Conservation (phyloP, 2,329 filamentous ascomycete genomes). For the Trichoderma simmonsii region DNA sequence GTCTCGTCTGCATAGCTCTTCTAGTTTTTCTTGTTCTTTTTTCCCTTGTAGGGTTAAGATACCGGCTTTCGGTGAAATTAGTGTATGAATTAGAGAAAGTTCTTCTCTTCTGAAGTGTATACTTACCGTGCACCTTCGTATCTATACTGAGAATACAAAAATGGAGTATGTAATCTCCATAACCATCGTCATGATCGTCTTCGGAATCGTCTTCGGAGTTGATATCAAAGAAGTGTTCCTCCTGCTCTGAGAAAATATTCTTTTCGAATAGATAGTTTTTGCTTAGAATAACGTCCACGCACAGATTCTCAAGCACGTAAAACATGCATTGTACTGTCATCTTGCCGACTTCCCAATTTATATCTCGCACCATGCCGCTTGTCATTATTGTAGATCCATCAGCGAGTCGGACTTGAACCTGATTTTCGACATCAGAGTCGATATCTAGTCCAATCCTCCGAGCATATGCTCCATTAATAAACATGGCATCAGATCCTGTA, state of each 20-base stretch:
- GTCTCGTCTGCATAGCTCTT: neutral
- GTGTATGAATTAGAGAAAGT: too few species aligned
- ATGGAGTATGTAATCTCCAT: too few species aligned
- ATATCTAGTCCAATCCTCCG: neutral
- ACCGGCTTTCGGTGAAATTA: too few species aligned
- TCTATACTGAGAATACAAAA: too few species aligned
- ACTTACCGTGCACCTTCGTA: too few species aligned
- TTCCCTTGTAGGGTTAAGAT: too few species aligned
- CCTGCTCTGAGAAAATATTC: neutral
- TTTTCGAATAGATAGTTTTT: neutral
- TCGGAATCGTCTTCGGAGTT: neutral
- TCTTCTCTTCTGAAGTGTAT: too few species aligned
- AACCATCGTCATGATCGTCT: neutral
- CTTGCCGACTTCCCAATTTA: rapidly evolving
- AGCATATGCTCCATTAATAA: neutral
- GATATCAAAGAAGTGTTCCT: neutral
- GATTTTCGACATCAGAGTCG: neutral
- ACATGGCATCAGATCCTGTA: neutral
- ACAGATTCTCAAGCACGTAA: neutral
- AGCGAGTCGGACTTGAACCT: neutral
- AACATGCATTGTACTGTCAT: neutral
- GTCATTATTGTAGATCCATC: neutral
- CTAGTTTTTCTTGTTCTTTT: neutral
- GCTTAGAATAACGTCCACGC: neutral
- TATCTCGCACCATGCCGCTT: neutral